These are phyloP conservation scores for Carpinus fangiana DNA, from an alignment of 306 rosid genomes.

Conservation along the genomic window DNA sequence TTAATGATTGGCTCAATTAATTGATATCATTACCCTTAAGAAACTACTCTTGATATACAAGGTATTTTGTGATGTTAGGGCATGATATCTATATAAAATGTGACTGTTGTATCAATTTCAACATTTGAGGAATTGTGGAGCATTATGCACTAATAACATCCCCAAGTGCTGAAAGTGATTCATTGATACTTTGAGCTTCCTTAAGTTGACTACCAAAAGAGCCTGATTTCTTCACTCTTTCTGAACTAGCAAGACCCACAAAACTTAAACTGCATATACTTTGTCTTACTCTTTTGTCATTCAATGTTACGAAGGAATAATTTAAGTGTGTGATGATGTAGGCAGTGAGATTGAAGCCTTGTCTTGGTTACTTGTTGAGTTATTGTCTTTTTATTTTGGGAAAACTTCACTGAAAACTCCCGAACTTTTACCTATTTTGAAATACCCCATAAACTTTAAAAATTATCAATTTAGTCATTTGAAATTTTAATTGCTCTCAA, in stretches of 20 bases:
- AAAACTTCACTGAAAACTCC: too few species aligned
- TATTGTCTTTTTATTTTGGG: not conserved
- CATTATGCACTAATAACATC: conserved; percentile 89
- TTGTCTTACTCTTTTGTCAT: not conserved
- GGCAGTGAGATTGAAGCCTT: not conserved
- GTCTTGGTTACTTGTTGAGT: not conserved
- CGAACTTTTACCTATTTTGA: too few species aligned
- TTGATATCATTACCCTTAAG: not conserved
- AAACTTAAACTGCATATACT: conserved; percentile 72
- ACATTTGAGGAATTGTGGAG: conserved; percentile 64
- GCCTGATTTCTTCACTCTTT: conserved; percentile 92
- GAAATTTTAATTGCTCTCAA: too few species aligned
- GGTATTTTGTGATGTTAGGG: conserved; percentile 52
- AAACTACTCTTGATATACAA: not conserved
- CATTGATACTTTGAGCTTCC: conserved; percentile 97
- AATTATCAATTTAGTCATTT: too few species aligned
- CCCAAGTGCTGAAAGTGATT: conserved; percentile 93
- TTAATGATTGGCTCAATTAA: not conserved
- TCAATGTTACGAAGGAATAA: not conserved
- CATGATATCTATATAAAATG: conserved; percentile 84
- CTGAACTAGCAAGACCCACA: conserved; percentile 97
- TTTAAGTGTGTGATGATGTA: conserved; percentile 3
- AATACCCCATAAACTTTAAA: too few species aligned
- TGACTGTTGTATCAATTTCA: conserved; percentile 65
- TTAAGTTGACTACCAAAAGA: conserved; percentile 83